Evolutionary conservation across 208 protist genomes (phyloP), one percentile per base, ranked within the genome.

Genomic region (Zelonia costaricensis): DNA sequence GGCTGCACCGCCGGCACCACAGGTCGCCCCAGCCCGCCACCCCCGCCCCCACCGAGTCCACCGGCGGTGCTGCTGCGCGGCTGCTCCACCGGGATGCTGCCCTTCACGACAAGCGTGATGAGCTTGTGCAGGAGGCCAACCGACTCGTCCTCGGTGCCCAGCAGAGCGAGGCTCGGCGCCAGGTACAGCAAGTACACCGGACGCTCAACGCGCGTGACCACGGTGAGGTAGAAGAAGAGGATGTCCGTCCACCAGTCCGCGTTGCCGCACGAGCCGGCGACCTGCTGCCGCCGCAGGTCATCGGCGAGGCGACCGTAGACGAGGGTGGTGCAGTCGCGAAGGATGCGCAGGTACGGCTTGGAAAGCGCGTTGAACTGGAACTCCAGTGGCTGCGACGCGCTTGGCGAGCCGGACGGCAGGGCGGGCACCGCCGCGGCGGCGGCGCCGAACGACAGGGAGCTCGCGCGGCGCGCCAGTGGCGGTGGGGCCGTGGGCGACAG

Each of bases 171-270:
- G 51, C 82, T 89, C 10, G 86, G 86, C 8, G 82, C 82, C 16
- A 93, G 64, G 48, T 85, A 93, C 18, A 80, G 45, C 23, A 89
- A 23, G 62, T 67, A 90, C 13, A 88, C 74, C 15, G 87, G 84
- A 3, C 69, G 58, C 53, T 89, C 72, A 12, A 82, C 62, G 12
- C 58, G 77, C 15, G 69, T 52, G 18, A 84, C 72, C 23, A 74
- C 70, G 22, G 48, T 71, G 15, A 88, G 66, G 55, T 91, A 76
- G 67, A 88, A 86, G 22, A 64, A 57, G 13, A 91, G 33, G 6
- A 90, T 57, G 57, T 91, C 80, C 30, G 62, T 69, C 84, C 87
- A 93, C 84, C 87, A 93, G 42, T 90, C 78, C 7, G 75, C 75
- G 57, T 84, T 88, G 20, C 86, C 80, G 64, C 82, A 89, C 20